Evolutionary conservation across 257 asterid genomes (phyloP), one percentile per base, ranked within the genome.

Genomic region (Nicotiana tomentosiformis): DNA sequence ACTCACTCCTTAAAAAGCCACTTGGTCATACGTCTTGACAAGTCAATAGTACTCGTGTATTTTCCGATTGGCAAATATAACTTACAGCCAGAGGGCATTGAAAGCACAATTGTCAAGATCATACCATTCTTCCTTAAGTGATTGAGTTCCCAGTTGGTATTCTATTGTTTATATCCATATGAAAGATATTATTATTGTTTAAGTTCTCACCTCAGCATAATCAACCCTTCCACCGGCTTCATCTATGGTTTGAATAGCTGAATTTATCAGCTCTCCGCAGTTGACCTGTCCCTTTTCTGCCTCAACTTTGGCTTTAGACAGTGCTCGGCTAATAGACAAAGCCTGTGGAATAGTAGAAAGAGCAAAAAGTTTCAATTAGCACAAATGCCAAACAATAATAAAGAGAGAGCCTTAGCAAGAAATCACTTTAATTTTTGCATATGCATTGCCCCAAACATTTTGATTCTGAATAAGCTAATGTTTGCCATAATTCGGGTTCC

Each of bases 171-270:
- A 23, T 23, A 23, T 23, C 26, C 26, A 23, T 23, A 23, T 23
- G 26, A 23, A 23, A 70, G 79, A 20, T 12, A 72, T 20, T 14
- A 23, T 46, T 23, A 11, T 49, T 26, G 2, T 49, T 49, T 15
- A 61, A 68, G 51, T 64, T 20, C 90, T 91, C 82, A 90, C 98
- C 97, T 96, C 97, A 26, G 94, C 98, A 84, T 96, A 94, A 89
- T 96, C 98, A 58, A 94, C 88, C 79, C 80, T 88, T 83, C 99
- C 99, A 84, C 97, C 98, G 29, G 97, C 97, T 85, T 87, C 91
- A 5, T 62, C 80, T 72, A 96, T 83, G 62, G 90, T 82, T 18
- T 30, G 86, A 62, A 88, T 66, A 49, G 88, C 94, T 23, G 82
- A 83, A 81, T 90, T 89, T 83, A 84, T 90, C 92, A 96, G 83